A percentile compares a stretch with the other conserved stretches of the same genome.
Conservation (phyloP, 1,284 basidiomycete genomes). For the Ceratobasidium sp. region DNA sequence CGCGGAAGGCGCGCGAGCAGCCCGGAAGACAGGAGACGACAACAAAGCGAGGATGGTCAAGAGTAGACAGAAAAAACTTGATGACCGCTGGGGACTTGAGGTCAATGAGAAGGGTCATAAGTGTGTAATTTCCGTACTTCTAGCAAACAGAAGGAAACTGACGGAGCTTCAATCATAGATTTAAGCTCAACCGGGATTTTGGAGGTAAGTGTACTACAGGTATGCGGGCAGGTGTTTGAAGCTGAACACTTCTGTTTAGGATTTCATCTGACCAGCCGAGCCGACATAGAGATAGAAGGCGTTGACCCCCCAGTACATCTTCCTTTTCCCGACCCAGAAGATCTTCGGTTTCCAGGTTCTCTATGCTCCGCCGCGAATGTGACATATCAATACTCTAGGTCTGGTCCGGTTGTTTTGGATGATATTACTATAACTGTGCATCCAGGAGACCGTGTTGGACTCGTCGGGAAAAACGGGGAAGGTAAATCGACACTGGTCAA, state of each 20-base stretch:
- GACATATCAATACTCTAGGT: conserved; percentile 57
- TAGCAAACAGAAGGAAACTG: not conserved
- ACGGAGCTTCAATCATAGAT: conserved; percentile 53
- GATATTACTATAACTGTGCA: conserved; percentile 67
- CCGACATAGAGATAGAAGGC: conserved; percentile 63
- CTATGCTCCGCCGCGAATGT: conserved; percentile 65
- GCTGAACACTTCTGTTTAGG: conserved; percentile 46
- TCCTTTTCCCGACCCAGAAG: conserved; percentile 60
- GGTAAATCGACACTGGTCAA: conserved; percentile 67
- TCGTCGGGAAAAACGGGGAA: conserved; percentile 66
- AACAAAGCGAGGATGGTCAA: conserved; percentile 68
- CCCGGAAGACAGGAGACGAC: conserved; percentile 71
- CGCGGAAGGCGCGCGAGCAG: conserved; percentile 62
- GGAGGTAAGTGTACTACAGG: conserved; percentile 48
- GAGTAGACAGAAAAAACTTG: conserved; percentile 70
- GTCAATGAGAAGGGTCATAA: conserved; percentile 57
- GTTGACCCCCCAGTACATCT: conserved; percentile 62
- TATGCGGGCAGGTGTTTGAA: not conserved
- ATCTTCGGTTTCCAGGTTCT: conserved; percentile 63
- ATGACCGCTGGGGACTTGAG: conserved; percentile 67
- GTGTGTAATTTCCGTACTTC: conserved; percentile 50
- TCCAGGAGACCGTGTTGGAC: conserved; percentile 65
- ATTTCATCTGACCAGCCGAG: conserved; percentile 60
- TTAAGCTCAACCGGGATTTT: conserved; percentile 73
- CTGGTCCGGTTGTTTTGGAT: conserved; percentile 58